Percentiles rank a stretch among this genome's conserved stretches.
Evolutionary conservation across 208 protist species (phyloP).

Genomic region (Trypanosoma grayi): DNA sequence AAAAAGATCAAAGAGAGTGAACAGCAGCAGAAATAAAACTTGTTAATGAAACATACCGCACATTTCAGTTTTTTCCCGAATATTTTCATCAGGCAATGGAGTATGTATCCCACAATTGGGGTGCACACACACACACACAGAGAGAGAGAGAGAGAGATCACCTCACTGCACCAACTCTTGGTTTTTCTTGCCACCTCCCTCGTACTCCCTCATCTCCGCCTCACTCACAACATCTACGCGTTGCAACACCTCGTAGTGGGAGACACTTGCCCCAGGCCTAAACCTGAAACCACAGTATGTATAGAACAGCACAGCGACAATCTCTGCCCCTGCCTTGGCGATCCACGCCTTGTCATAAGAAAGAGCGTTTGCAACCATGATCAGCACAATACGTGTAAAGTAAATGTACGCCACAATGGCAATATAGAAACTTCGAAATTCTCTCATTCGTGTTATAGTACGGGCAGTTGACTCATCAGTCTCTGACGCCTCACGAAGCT

Average conservation of each 20-base stretch:
- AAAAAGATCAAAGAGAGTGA: no score
- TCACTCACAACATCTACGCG: not conserved
- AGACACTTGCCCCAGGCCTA: constrained; percentile 3
- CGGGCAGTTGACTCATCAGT: constrained; percentile 29
- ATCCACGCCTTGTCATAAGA: constrained; percentile 35
- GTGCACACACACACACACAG: not conserved
- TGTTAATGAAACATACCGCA: no score
- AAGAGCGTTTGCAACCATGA: constrained; percentile 41
- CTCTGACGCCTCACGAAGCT: constrained; percentile 30
- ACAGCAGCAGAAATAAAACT: no score
- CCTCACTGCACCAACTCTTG: not conserved
- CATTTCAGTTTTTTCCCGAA: no score
- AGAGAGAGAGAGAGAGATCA: no score
- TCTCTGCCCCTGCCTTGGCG: constrained; percentile 8
- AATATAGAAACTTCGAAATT: constrained; percentile 84
- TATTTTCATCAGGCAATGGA: no score
- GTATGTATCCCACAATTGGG: no score
- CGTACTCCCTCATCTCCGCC: not conserved
- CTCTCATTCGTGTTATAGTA: constrained; percentile 44
- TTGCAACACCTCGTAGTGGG: constrained; percentile 18
- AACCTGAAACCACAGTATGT: constrained; percentile 20
- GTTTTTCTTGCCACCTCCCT: not conserved
- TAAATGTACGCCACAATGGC: constrained; percentile 80
- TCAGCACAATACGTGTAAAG: constrained; percentile 79
- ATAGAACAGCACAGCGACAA: constrained; percentile 26